Evolutionary conservation across 2,329 filamentous ascomycete genomes (phyloP), one percentile per base, ranked within the genome.

Genomic region (Ceratocystis colombiana): DNA sequence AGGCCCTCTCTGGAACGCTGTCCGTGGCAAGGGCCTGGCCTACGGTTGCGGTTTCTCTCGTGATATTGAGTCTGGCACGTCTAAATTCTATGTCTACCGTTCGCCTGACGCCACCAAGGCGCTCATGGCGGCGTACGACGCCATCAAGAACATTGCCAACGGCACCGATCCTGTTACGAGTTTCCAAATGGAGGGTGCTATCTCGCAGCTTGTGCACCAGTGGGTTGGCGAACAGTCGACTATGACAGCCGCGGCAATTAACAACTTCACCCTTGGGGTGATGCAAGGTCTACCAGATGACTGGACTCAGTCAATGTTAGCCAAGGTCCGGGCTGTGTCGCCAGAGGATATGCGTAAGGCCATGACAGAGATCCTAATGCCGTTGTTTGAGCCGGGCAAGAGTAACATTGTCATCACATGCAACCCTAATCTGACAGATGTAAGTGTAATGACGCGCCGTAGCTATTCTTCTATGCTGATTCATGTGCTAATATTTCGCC

Each of bases 191-290:
- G 90, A 97, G 75, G 92, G 90, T 5, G 91, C 93, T 3, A 89
- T 99, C 68, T 94, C 88, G 73, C 88, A 87, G 71, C 91, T 99
- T 67, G 90, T 99, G 44, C 86, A 92, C 68, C 82, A 80, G 63
- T 88, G 95, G 73, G 94, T 92, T 1, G 90, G 96, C 71, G 89
- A 95, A 72, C 90, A 96, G 75, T 82, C 88, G 1, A 96, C 89
- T 0, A 89, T 96, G 81, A 83, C 87, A 5, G 84, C 82, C 55
- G 92, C 94, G 0, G 94, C 92, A 0, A 83, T 87, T 72, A 85
- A 88, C 71, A 93, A 90, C 72, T 99, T 95, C 74, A 81, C 92
- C 10, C 84, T 88, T 68, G 84, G 89, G 67, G 92, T 96, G 5
- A 82, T 97, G 62, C 83, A 88, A 15, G 87, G 84, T 1, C 79